These are phyloP conservation scores for Cutaneotrichosporon spelunceum DNA, from an alignment of 1,284 basidiomycete genomes.

Conservation along the genomic window DNA sequence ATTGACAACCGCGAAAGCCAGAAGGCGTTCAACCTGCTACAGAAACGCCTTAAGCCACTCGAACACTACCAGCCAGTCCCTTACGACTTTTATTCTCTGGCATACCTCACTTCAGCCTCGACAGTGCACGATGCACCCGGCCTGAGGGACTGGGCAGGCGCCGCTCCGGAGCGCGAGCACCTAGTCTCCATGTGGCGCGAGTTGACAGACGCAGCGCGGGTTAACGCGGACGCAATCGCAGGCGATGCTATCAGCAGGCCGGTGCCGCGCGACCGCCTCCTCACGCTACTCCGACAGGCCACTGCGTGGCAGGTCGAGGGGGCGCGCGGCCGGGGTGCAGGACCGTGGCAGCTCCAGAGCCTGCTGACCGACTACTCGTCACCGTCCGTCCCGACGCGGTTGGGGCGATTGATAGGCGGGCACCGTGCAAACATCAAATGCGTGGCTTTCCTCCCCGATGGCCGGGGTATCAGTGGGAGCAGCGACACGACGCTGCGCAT, in stretches of 20 bases:
- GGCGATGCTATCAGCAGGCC: constrained; percentile 22
- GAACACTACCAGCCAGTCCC: constrained; percentile 56
- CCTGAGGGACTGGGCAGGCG: constrained; percentile 55
- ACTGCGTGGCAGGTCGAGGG: constrained; percentile 53
- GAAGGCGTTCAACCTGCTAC: constrained; percentile 55
- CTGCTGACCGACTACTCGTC: constrained; percentile 46
- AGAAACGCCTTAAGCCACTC: constrained; percentile 55
- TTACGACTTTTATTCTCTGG: constrained; percentile 54
- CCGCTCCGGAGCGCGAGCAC: constrained; percentile 45
- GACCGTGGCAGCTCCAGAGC: constrained; percentile 29
- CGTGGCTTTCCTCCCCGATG: constrained; percentile 51
- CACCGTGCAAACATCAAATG: constrained; percentile 55
- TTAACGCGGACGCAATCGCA: constrained; percentile 11
- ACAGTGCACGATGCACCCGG: constrained; percentile 55
- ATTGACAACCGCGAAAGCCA: constrained; percentile 55
- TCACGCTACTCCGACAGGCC: constrained; percentile 53
- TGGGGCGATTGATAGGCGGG: constrained; percentile 40
- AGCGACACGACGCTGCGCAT: constrained; percentile 49
- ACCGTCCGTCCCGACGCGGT: constrained; percentile 34
- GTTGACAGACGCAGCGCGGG: constrained; percentile 32
- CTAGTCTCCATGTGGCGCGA: constrained; percentile 50
- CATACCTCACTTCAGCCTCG: constrained; percentile 53
- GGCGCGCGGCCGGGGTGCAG: constrained; percentile 4
- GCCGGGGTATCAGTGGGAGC: constrained; percentile 52
- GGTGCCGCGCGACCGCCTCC: constrained; percentile 51